These are phyloP conservation scores for Crithidia bombi DNA, from an alignment of 208 protist genomes.

Conservation along the genomic window DNA sequence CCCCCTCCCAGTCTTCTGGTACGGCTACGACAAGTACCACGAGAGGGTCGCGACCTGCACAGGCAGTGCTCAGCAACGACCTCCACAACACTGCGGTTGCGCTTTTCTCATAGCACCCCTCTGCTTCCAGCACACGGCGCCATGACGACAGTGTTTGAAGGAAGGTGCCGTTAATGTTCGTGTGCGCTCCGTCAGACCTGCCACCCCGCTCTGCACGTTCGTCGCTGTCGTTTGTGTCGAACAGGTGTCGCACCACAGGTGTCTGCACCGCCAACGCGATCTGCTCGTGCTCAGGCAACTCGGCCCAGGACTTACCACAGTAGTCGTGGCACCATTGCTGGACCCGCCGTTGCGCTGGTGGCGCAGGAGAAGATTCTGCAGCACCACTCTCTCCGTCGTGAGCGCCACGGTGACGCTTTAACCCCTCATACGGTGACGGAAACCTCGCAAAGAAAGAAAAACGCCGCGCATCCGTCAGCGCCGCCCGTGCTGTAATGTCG, in stretches of 20 bases:
- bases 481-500: slow-evolving; percentile 43
- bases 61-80: slow-evolving; percentile 3
- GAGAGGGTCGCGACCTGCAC: slow-evolving; percentile 11
- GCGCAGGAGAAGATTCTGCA: neutral
- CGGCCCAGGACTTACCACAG: slow-evolving; percentile 6
- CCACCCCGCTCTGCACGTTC: neutral
- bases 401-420: neutral
- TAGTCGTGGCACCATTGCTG: slow-evolving; percentile 14
- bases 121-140: slow-evolving; percentile 16
- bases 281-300: slow-evolving; percentile 25
- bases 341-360: neutral
- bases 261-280: slow-evolving; percentile 27
- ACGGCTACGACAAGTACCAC: slow-evolving; percentile 10
- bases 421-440: slow-evolving; percentile 38
- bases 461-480: slow-evolving; percentile 48
- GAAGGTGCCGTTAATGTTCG: neutral
- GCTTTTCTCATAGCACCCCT: slow-evolving; percentile 23
- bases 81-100: slow-evolving; percentile 21
- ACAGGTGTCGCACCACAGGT: slow-evolving; percentile 17
- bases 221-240: slow-evolving; percentile 1
- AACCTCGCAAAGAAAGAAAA: slow-evolving; percentile 72
- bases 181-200: neutral
- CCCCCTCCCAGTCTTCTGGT: slow-evolving; percentile 26
- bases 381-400: neutral
- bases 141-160: slow-evolving; percentile 14